Evolutionary conservation across 2,329 filamentous ascomycete species (phyloP).

Genomic region (Aureobasidium subglaciale): DNA sequence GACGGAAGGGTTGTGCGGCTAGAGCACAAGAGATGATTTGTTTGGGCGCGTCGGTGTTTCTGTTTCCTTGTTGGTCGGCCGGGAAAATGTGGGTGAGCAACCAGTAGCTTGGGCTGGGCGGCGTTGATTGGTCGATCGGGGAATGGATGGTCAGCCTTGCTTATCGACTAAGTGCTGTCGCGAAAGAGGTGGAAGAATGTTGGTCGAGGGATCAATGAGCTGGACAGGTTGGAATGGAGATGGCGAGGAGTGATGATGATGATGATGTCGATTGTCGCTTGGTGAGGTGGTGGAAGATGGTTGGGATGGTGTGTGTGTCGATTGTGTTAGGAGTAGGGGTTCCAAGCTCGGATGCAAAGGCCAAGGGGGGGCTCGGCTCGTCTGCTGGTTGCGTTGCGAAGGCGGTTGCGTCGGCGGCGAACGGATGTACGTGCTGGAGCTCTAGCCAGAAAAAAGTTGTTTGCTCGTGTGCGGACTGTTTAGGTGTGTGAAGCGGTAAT

Average conservation of each 20-base stretch:
- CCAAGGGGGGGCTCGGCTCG: slow-evolving; percentile 3
- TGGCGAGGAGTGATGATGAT: not conserved
- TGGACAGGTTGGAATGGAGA: not conserved
- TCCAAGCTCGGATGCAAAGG: slow-evolving; percentile 8
- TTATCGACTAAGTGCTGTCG: not conserved
- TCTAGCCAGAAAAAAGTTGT: slow-evolving; percentile 6
- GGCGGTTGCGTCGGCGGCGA: slow-evolving; percentile 14
- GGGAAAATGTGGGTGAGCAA: slow-evolving; percentile 13
- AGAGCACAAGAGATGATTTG: not conserved
- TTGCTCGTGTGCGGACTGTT: slow-evolving; percentile 5
- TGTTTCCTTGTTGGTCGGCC: slow-evolving; percentile 6
- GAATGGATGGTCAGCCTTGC: slow-evolving; percentile 15
- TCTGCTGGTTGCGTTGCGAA: not conserved
- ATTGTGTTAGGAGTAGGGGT: slow-evolving; percentile 11
- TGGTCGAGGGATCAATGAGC: not conserved
- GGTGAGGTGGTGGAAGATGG: slow-evolving; percentile 9
- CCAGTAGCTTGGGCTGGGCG: slow-evolving; percentile 6
- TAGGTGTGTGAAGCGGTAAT: not conserved
- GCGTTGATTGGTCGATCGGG: slow-evolving; percentile 12
- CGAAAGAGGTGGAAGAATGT: not conserved
- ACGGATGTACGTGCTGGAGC: slow-evolving; percentile 9
- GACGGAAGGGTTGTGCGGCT: not conserved
- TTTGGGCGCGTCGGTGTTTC: slow-evolving; percentile 13
- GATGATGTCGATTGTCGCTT: slow-evolving; percentile 5
- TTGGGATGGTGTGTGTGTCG: slow-evolving; percentile 8